Evolutionary conservation across 1,284 basidiomycete species (phyloP), one percentile per base, ranked within the genome.

Genomic region (Melampsora larici-populina): DNA sequence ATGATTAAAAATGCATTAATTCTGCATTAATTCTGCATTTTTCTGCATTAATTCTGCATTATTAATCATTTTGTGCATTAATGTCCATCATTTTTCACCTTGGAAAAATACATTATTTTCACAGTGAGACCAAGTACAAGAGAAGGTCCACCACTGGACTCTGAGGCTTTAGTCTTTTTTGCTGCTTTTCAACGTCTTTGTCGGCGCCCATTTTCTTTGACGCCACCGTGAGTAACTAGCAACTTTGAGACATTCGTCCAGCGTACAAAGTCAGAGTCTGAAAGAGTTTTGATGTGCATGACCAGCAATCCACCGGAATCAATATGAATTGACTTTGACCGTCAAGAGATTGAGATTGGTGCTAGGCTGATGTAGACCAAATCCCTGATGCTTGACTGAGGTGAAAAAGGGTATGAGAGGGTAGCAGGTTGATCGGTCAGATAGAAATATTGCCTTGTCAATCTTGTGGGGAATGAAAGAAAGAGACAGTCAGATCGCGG

Each of bases 251-350:
- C 60, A 26, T 70, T 18, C 33, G 74, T 77, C 74, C 74, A 77
- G 13, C 67, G 51, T 49, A 70, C 2, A 29, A 77, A 77, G 31
- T 77, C 74, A 31, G 43, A 55, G 29, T 69, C 74, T 1, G 74
- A 48, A 8, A 77, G 46, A 17, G 74, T 69, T 77, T 64, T 69
- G 74, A 77, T 77, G 29, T 77, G 74, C 74, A 77, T 77, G 74
- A 77, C 74, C 2, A 70, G 40, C 18, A 67, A 77, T 0, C 73
- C 65, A 60, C 74, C 74, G n/a, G 74, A 77, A 33, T 77, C 74
- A 55, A 77, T 70, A 49, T 77, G 74, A 36, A 77, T 77, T 11
- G 67, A 77, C 60, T 66, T 69, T 4, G 65, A 69, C 36, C 67
- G 67, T n/a, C 74, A 36, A 31, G 74, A 77, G 51, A 77, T 77